Conservation (phyloP, 176 grass and related monocot species). For the bread wheat (Triticum aestivum) region DNA sequence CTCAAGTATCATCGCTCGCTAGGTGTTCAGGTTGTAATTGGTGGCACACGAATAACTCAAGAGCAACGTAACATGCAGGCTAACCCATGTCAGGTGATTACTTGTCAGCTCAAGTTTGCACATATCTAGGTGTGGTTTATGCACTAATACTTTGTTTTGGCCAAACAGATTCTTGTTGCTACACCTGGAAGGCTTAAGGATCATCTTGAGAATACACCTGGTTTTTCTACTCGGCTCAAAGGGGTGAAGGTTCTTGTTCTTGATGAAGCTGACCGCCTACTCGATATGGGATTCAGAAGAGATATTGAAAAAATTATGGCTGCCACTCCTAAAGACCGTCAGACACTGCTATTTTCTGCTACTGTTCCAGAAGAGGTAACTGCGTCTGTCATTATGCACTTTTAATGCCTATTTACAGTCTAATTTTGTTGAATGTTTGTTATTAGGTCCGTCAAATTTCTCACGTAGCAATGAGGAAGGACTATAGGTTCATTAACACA, state of each 20-base stretch:
- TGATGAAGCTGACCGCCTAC: slow-evolving; percentile 93
- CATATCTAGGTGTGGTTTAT: slow-evolving; percentile 5
- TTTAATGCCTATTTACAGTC: slow-evolving; percentile 21
- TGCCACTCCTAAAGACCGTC: slow-evolving; percentile 85
- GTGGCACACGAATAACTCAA: slow-evolving; percentile 68
- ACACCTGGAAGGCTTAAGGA: slow-evolving; percentile 94
- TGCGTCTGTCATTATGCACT: slow-evolving; percentile 26
- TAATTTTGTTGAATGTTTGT: slow-evolving; percentile 24
- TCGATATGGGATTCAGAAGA: slow-evolving; percentile 96
- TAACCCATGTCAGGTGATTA: slow-evolving; percentile 84
- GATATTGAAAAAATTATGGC: slow-evolving; percentile 94
- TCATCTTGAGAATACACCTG: slow-evolving; percentile 93
- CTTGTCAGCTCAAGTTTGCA: slow-evolving; percentile 11
- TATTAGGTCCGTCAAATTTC: slow-evolving; percentile 80
- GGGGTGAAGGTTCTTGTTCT: slow-evolving; percentile 91
- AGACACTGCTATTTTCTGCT: slow-evolving; percentile 95
- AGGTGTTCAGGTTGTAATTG: slow-evolving; percentile 89
- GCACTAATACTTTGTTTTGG: slow-evolving; percentile 20
- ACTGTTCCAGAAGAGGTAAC: slow-evolving; percentile 86
- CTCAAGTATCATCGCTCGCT: slow-evolving; percentile 76
- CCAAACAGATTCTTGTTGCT: slow-evolving; percentile 82
- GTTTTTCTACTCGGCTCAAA: slow-evolving; percentile 72
- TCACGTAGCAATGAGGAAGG: slow-evolving; percentile 80
- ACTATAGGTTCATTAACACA: slow-evolving; percentile 77
- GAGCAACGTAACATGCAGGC: slow-evolving; percentile 88